Conservation (phyloP, 257 asterid species). For the Plectranthus barbatus region DNA sequence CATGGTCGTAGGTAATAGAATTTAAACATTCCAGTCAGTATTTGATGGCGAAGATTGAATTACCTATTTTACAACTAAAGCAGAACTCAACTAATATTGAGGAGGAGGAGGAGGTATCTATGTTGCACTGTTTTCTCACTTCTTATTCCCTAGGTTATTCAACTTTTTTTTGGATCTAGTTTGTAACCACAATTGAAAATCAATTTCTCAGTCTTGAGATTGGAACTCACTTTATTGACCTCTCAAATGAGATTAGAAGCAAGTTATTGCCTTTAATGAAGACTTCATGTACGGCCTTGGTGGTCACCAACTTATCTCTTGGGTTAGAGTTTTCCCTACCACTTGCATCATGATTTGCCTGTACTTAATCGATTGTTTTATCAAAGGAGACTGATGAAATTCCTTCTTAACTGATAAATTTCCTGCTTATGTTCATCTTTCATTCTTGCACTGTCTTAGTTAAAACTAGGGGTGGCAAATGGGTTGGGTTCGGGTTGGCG, state of each 20-base stretch:
- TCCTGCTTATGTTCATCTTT: neutral
- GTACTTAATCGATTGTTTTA: neutral
- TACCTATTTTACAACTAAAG: constrained; percentile 78
- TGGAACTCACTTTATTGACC: constrained; percentile 66
- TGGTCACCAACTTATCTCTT: constrained; percentile 95
- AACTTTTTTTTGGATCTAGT: neutral
- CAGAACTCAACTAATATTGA: constrained; percentile 61
- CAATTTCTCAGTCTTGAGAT: constrained; percentile 37
- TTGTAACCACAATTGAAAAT: neutral
- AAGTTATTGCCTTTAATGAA: constrained; percentile 77
- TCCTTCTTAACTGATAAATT: neutral
- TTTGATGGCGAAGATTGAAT: constrained; percentile 71
- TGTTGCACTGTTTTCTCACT: constrained; percentile 1
- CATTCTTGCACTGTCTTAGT: neutral
- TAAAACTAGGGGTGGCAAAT: no score
- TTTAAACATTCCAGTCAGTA: constrained; percentile 84
- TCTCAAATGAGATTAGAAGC: constrained; percentile 64
- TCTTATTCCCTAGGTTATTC: neutral
- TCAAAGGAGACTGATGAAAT: neutral
- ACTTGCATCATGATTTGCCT: neutral
- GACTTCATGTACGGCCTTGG: constrained; percentile 90
- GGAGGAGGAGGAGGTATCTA: constrained; percentile 57
- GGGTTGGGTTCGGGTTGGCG: no score
- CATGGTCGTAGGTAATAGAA: constrained; percentile 59
- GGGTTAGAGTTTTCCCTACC: constrained; percentile 45